Evolutionary conservation across 2,329 filamentous ascomycete species (phyloP).

Genomic region (Talaromyces sp.): DNA sequence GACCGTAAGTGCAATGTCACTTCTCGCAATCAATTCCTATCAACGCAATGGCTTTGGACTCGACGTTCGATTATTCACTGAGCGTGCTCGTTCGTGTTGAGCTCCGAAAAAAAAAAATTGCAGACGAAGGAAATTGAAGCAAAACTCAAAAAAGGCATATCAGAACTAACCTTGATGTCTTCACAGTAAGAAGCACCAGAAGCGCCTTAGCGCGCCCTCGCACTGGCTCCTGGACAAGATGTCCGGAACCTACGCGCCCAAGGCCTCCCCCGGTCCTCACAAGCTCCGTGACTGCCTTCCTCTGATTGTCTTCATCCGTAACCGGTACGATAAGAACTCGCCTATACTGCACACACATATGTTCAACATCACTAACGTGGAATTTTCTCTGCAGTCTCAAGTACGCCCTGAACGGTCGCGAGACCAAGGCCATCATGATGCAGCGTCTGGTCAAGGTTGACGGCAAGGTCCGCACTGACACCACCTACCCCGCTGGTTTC

Average conservation of each 20-base stretch:
- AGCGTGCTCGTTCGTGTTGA: constrained; percentile 6
- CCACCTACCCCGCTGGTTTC: constrained; percentile 95
- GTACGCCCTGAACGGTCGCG: constrained; percentile 98
- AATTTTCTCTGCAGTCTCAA: constrained; percentile 72
- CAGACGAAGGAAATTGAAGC: background rate
- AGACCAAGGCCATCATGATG: constrained; percentile 98
- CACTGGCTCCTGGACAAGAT: constrained; percentile 99
- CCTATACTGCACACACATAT: background rate
- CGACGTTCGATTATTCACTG: constrained; percentile 1
- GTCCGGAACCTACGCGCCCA: constrained; percentile 79
- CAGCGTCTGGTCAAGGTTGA: constrained; percentile 99
- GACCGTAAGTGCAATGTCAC: constrained; percentile 56
- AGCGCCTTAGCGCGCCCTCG: constrained; percentile 97
- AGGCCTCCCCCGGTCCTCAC: constrained; percentile 84
- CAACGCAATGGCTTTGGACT: constrained; percentile 6
- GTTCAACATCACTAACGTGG: constrained; percentile 15
- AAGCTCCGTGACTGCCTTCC: constrained; percentile 99
- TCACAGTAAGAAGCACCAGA: constrained; percentile 96
- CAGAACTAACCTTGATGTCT: constrained; percentile 33
- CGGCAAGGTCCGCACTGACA: constrained; percentile 98
- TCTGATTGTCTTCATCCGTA: constrained; percentile 95
- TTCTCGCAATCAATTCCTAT: constrained; percentile 1
- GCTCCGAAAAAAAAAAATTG: constrained; percentile 12
- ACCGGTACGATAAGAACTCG: constrained; percentile 52
- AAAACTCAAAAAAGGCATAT: background rate